Conservation (phyloP, 2,329 filamentous ascomycete species). For the Aspergillus niger region DNA sequence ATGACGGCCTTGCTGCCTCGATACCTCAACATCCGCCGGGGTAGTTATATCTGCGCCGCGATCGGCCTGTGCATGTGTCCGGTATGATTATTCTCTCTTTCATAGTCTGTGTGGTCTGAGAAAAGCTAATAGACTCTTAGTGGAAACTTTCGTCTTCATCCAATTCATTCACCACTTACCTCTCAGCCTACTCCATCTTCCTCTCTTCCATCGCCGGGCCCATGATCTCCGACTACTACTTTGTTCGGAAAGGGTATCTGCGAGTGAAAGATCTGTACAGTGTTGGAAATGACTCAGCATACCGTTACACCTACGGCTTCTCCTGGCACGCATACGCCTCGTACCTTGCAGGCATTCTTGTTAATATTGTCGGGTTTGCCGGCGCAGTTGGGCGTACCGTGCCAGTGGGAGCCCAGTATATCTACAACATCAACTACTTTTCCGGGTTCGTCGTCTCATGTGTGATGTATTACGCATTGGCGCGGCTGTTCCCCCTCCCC, state of each 20-base stretch:
- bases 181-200: conserved; percentile 90
- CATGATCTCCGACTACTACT: conserved; percentile 84
- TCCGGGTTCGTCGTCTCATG: conserved; percentile 73
- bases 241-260: conserved; percentile 79
- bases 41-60: conserved; percentile 79
- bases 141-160: conserved; percentile 70
- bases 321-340: conserved; percentile 83
- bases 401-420: conserved; percentile 75
- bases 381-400: conserved; percentile 73
- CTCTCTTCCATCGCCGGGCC: conserved; percentile 93
- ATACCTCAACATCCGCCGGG: conserved; percentile 81
- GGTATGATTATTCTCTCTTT: conserved; percentile 36
- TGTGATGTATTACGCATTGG: conserved; percentile 69
- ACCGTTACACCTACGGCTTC: conserved; percentile 73
- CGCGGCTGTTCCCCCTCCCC: conserved; percentile 69
- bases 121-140: conserved; percentile 24
- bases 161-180: conserved; percentile 88
- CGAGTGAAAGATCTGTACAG: conserved; percentile 79
- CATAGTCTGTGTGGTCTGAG: not conserved
- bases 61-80: conserved; percentile 86
- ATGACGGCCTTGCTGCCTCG: conserved; percentile 78
- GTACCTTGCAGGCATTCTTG: conserved; percentile 78
- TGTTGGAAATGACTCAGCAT: conserved; percentile 60
- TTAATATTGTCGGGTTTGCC: conserved; percentile 90
- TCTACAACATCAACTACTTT: conserved; percentile 93